Evolutionary conservation across 2,329 filamentous ascomycete species (phyloP).

Genomic region (Epichloe scottii): DNA sequence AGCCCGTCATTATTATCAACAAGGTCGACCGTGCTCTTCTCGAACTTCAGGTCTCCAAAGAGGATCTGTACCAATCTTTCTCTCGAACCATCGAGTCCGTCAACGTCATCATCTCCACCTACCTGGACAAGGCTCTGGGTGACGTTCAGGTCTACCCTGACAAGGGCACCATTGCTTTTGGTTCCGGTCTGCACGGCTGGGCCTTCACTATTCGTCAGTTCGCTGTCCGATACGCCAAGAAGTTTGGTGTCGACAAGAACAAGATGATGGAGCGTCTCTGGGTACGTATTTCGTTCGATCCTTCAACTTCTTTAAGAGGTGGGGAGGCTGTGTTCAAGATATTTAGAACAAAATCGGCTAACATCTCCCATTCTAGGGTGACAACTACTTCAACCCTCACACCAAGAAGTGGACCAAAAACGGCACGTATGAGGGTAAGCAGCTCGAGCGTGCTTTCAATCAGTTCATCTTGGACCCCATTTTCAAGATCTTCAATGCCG

Average conservation of each 20-base stretch:
- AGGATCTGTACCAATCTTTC: conserved; percentile 99
- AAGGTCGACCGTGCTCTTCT: conserved; percentile 99
- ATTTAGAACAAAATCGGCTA: conserved; percentile 3
- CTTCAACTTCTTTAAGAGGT: too few species aligned
- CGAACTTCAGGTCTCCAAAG: conserved; percentile 96
- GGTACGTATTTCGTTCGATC: conserved; percentile 38
- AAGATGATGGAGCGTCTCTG: conserved; percentile 99
- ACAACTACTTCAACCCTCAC: conserved; percentile 99
- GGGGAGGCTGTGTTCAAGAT: not conserved
- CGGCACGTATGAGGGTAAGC: conserved; percentile 70
- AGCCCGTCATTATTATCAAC: conserved; percentile 99
- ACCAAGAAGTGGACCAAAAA: conserved; percentile 99
- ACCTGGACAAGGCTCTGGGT: conserved; percentile 92
- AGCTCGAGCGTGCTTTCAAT: conserved; percentile 96
- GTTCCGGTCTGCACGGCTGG: conserved; percentile 99
- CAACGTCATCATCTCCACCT: conserved; percentile 99
- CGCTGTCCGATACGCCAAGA: conserved; percentile 92
- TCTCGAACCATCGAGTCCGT: conserved; percentile 98
- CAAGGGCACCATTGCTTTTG: conserved; percentile 95
- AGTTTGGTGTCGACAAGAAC: conserved; percentile 98
- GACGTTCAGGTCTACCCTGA: conserved; percentile 98
- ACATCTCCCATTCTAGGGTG: conserved; percentile 40
- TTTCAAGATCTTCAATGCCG: conserved; percentile 92
- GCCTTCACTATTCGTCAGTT: conserved; percentile 99
- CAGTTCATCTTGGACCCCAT: conserved; percentile 99